Conservation (phyloP, 2,329 filamentous ascomycete species). For the Phaeosphaeriaceae sp. region DNA sequence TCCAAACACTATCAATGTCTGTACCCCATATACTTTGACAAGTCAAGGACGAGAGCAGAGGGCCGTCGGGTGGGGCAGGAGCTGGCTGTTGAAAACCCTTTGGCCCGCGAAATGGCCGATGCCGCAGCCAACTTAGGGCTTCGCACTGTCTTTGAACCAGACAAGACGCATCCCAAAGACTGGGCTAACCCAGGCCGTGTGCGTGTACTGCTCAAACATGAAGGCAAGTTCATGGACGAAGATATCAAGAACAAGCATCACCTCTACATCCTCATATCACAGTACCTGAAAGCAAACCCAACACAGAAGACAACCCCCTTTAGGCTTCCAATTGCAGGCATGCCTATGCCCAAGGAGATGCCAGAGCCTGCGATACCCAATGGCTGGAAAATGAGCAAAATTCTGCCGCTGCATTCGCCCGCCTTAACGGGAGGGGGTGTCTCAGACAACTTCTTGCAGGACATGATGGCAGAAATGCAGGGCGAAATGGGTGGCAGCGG, state of each 20-base stretch:
- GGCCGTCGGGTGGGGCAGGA: conserved; percentile 78
- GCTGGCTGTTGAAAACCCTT: conserved; percentile 80
- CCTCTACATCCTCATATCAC: conserved; percentile 79
- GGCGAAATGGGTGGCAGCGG: conserved; percentile 45
- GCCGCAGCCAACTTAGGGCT: conserved; percentile 71
- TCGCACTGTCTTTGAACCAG: conserved; percentile 82
- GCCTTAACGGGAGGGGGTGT: conserved; percentile 93
- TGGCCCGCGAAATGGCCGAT: conserved; percentile 87
- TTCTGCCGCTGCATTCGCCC: conserved; percentile 85
- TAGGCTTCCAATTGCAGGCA: conserved; percentile 73
- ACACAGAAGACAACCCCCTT: conserved; percentile 75
- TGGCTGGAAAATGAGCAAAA: conserved; percentile 87
- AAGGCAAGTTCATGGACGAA: conserved; percentile 58
- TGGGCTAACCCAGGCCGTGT: conserved; percentile 96
- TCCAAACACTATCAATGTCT: conserved; percentile 84
- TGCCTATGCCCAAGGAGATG: conserved; percentile 71
- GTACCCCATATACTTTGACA: conserved; percentile 96
- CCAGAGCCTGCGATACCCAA: conserved; percentile 72
- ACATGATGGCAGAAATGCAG: conserved; percentile 95
- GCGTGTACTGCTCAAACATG: conserved; percentile 74
- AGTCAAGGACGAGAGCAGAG: conserved; percentile 72
- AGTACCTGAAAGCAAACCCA: conserved; percentile 78
- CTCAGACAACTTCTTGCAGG: conserved; percentile 91
- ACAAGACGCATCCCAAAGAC: conserved; percentile 93
- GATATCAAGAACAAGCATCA: conserved; percentile 80